Evolutionary conservation across 768 basidiomycete genomes (phyloP).

Genomic region (Mrakia hoshinonis): DNA sequence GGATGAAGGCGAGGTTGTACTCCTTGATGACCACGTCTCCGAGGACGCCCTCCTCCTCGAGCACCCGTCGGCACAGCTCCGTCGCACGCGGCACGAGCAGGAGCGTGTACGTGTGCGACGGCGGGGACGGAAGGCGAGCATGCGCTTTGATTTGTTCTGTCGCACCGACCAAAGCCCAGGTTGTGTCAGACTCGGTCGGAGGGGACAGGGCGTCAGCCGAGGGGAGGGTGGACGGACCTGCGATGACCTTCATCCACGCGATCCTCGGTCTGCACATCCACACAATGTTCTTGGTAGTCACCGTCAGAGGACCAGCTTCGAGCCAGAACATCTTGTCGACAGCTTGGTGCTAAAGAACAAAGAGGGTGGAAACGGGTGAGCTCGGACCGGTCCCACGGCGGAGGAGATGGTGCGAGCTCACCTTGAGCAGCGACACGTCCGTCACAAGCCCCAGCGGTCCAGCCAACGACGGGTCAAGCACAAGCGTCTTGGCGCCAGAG

Average conservation of each 20-base stretch:
- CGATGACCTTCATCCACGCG: constrained; percentile 75
- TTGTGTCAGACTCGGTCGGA: too few species aligned
- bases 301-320: constrained; percentile 69
- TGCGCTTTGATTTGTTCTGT: constrained; percentile 90
- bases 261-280: constrained; percentile 87
- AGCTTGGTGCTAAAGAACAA: constrained; percentile 70
- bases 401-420: constrained; percentile 36
- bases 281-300: constrained; percentile 77
- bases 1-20: constrained; percentile 88
- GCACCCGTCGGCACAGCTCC: constrained; percentile 68
- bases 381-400: neutral
- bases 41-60: constrained; percentile 95
- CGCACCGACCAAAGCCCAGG: neutral
- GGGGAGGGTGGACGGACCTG: constrained; percentile 56
- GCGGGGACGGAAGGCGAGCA: constrained; percentile 46
- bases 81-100: constrained; percentile 82
- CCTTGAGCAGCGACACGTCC: constrained; percentile 87
- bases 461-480: constrained; percentile 77
- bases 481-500: constrained; percentile 81
- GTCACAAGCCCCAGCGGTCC: constrained; percentile 92
- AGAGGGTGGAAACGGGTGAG: constrained; percentile 4
- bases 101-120: constrained; percentile 70
- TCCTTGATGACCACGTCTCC: constrained; percentile 66
- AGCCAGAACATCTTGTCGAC: constrained; percentile 99
- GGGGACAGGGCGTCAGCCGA: neutral